Conservation (phyloP, 2,329 filamentous ascomycete genomes). For the Fusarium musae region DNA sequence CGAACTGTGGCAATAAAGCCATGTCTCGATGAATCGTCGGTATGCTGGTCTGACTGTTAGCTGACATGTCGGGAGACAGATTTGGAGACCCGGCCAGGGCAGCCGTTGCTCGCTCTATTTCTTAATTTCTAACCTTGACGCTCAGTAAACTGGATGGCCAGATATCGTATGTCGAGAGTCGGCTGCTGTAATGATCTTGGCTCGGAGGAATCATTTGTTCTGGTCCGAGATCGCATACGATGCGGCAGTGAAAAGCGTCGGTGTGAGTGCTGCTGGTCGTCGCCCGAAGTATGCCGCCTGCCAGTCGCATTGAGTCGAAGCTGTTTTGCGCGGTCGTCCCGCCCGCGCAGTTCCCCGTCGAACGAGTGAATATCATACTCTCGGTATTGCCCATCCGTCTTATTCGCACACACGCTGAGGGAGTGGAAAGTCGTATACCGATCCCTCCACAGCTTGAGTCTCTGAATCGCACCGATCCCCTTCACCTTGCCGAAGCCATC, state of each 20-base stretch:
- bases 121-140: constrained; percentile 53
- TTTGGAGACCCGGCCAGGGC: constrained; percentile 6
- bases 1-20: constrained; percentile 58
- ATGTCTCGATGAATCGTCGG: constrained; percentile 58
- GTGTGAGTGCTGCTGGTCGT: constrained; percentile 48
- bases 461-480: constrained; percentile 62
- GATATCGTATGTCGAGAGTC: constrained; percentile 57
- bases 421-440: constrained; percentile 60
- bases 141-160: constrained; percentile 62
- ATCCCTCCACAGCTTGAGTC: constrained; percentile 64
- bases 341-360: constrained; percentile 57
- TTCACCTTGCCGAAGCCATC: constrained; percentile 62
- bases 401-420: constrained; percentile 60
- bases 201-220: constrained; percentile 46
- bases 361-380: constrained; percentile 62
- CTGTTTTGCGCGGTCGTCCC: constrained; percentile 59
- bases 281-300: constrained; percentile 55
- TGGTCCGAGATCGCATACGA: constrained; percentile 54
- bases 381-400: constrained; percentile 57
- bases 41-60: constrained; percentile 49
- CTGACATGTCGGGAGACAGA: constrained; percentile 26
- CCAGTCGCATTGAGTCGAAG: constrained; percentile 56
- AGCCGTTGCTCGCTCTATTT: constrained; percentile 6
- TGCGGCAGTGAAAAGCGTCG: constrained; percentile 58
- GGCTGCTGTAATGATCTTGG: constrained; percentile 37